Evolutionary conservation across 306 rosid genomes (phyloP), one percentile per base, ranked within the genome.

Genomic region (Benincasa hispida): DNA sequence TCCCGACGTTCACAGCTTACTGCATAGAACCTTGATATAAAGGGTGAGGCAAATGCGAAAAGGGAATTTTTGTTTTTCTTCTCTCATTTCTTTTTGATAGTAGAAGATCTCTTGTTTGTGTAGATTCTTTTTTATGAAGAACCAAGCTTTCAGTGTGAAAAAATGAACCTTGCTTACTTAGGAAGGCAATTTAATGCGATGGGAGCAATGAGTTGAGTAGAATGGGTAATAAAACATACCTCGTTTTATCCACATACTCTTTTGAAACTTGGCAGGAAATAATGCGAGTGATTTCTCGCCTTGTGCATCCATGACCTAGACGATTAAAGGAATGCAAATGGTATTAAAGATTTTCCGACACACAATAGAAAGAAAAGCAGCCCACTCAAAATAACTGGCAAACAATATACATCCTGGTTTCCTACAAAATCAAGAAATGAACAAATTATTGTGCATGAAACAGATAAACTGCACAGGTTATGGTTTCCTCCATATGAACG

Each of bases 221-320:
- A 25, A 15, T 27, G 57, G 75, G 3, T 10, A 19, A 1, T 19
- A 30, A 28, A 59, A 81, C 85, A 73, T 48, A 94, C 98, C 97
- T 90, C 84, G 89, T 79, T 84, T 94, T 2, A 94, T 94, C 98
- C 97, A 94, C 96, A 94, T 88, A 87, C 93, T 94, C 81, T 84
- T 91, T 66, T 86, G 92, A 82, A 94, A 91, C 88, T 89, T 94
- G 8, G 98, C 97, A 41, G 96, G 98, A 86, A 91, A 87, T 62
- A 91, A 78, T 21, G 97, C 97, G 67, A 94, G 79, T 34, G 87
- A 92, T 53, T 85, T 87, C 75, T 82, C 84, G 10, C 97, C 96
- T 41, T 51, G 48, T 18, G 92, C 86, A 91, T 91, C 98, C 95
- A 87, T 87, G 62, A 94, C 95, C 98, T 93, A 74, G 51, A 59